A percentile compares a stretch with the other conserved stretches of the same genome.
Evolutionary conservation across 2,329 filamentous ascomycete species (phyloP).

Genomic region (Monosporascus sp.): DNA sequence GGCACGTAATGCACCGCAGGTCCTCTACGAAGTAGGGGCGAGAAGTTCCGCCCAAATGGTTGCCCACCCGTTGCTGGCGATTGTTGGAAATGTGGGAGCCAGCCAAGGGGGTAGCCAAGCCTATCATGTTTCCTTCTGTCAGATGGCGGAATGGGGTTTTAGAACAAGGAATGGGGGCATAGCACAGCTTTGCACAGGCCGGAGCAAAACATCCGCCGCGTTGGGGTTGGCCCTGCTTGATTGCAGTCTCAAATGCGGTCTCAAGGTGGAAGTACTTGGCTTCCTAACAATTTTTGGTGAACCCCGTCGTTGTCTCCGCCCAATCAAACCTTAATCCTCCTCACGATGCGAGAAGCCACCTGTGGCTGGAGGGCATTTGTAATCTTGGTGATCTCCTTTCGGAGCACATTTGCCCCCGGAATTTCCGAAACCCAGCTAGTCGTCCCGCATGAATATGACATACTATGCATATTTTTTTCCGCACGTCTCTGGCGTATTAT

Average conservation of each 20-base stretch:
- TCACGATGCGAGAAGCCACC: neutral
- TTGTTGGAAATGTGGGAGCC: no score
- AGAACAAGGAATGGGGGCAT: no score
- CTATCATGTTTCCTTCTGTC: no score
- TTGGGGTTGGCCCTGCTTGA: neutral
- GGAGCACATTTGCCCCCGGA: neutral
- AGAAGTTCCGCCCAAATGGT: no score
- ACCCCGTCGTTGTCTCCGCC: neutral
- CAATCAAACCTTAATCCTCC: neutral
- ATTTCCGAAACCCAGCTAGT: neutral
- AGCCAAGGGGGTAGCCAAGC: no score
- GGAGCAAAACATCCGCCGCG: neutral
- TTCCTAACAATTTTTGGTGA: constrained; percentile 16
- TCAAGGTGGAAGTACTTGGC: constrained; percentile 7
- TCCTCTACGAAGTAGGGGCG: no score
- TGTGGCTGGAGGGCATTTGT: neutral
- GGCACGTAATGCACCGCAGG: no score
- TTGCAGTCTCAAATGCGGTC: neutral
- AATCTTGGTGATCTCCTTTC: neutral
- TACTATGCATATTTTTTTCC: neutral
- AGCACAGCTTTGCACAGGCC: neutral
- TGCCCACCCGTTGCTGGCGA: no score
- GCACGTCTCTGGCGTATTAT: neutral
- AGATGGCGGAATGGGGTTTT: no score
- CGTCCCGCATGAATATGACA: neutral